Evolutionary conservation across 2,329 filamentous ascomycete species (phyloP).

Genomic region (Aspergillus sp.): DNA sequence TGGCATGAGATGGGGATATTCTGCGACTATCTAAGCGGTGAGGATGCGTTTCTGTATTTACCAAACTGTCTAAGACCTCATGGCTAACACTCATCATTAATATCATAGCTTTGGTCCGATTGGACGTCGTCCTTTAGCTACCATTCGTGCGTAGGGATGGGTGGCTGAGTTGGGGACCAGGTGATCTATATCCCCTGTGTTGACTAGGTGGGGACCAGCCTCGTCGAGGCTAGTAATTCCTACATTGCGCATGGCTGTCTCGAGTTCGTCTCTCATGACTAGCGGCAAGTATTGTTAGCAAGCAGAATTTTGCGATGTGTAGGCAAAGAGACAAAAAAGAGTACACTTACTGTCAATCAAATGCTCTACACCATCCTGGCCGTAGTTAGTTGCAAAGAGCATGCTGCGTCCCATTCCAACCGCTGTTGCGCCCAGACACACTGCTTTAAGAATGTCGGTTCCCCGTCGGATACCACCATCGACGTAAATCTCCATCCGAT

Average conservation of each 20-base stretch:
- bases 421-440: conserved; percentile 57
- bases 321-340: no score
- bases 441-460: conserved; percentile 57
- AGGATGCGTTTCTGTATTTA: not conserved
- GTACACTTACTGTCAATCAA: conserved; percentile 56
- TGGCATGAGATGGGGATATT: no score
- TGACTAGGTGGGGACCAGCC: conserved; percentile 47
- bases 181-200: conserved; percentile 55
- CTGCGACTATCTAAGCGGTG: not conserved
- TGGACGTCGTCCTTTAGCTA: conserved; percentile 32
- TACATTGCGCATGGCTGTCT: conserved; percentile 53
- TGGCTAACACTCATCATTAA: no score
- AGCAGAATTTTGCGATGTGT: no score
- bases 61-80: no score
- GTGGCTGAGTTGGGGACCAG: conserved; percentile 45
- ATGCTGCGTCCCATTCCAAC: conserved; percentile 58
- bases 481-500: conserved; percentile 55
- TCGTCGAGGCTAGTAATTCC: conserved; percentile 50
- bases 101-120: not conserved
- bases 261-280: conserved; percentile 53
- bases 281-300: not conserved
- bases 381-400: conserved; percentile 56
- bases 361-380: conserved; percentile 57
- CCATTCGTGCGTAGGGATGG: conserved; percentile 47
- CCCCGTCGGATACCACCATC: conserved; percentile 58